A percentile compares a stretch with the other conserved stretches of the same genome.
These are phyloP conservation scores for Fusarium ramigenum DNA, from an alignment of 2,329 filamentous ascomycete species.

Conservation along the genomic window DNA sequence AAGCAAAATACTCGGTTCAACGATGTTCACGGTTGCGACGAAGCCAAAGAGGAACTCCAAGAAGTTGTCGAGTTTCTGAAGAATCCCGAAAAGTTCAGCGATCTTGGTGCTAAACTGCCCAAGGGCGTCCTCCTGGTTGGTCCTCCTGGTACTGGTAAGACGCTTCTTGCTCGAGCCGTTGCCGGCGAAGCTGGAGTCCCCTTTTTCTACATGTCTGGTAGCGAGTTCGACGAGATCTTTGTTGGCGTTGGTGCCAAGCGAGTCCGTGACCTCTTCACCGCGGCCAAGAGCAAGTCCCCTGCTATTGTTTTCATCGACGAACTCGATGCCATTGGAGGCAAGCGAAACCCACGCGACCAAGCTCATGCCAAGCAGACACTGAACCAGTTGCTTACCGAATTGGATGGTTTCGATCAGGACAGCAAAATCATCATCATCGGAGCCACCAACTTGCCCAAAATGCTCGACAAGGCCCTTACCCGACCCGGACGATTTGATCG, in stretches of 20 bases:
- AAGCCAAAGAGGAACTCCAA: conserved; percentile 97
- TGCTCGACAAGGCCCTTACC: conserved; percentile 93
- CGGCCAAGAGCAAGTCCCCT: conserved; percentile 85
- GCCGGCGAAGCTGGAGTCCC: conserved; percentile 97
- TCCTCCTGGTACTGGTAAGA: conserved; percentile 97
- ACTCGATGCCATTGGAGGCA: conserved; percentile 91
- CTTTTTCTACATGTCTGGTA: conserved; percentile 99
- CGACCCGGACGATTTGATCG: conserved; percentile 96
- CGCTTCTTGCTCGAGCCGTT: conserved; percentile 91
- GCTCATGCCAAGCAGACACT: conserved; percentile 97
- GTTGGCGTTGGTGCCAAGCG: conserved; percentile 97
- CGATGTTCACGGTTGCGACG: conserved; percentile 96
- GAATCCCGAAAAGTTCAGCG: conserved; percentile 91
- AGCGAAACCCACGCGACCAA: conserved; percentile 90
- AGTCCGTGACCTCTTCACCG: conserved; percentile 89
- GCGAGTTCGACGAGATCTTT: conserved; percentile 98
- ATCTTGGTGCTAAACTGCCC: conserved; percentile 93
- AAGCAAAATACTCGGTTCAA: conserved; percentile 90
- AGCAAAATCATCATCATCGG: conserved; percentile 95
- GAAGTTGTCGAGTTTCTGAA: conserved; percentile 97
- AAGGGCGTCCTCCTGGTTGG: conserved; percentile 96
- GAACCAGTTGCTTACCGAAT: conserved; percentile 94
- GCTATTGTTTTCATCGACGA: conserved; percentile 97
- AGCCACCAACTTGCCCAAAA: conserved; percentile 94
- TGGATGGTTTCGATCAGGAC: conserved; percentile 96